Percentiles rank a stretch among this genome's conserved stretches.
phyloP scores from a whole-genome alignment of 2,329 filamentous ascomycete species.

The Paecilomyces sp. region DNA sequence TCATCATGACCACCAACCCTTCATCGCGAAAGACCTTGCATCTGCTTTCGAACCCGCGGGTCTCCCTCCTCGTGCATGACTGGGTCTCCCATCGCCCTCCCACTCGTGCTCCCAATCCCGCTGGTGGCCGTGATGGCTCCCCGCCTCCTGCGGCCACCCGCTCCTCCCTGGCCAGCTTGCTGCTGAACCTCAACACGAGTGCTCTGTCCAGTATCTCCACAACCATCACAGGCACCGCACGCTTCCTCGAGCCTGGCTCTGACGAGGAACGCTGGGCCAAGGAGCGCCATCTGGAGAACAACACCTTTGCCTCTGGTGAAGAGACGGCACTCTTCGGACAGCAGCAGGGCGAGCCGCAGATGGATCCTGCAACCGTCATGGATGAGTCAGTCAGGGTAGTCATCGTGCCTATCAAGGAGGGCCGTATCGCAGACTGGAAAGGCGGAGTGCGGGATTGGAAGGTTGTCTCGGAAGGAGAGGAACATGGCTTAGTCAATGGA shows the following conservation, averaged over 20 bases:
- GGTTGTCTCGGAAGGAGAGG: conserved; percentile 28
- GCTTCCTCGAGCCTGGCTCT: conserved; percentile 63
- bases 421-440: conserved; percentile 90
- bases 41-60: conserved; percentile 73
- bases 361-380: conserved; percentile 50
- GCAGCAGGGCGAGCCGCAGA: conserved; percentile 19
- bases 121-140: conserved; percentile 52
- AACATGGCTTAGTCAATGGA: conserved; percentile 22
- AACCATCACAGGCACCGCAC: conserved; percentile 84
- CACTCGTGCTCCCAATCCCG: conserved; percentile 52
- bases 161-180: conserved; percentile 71
- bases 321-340: conserved; percentile 39
- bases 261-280: conserved; percentile 82
- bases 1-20: conserved; percentile 87
- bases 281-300: conserved; percentile 79
- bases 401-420: conserved; percentile 74
- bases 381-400: conserved; percentile 77
- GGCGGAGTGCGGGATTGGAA: conserved; percentile 80
- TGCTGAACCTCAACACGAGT: conserved; percentile 86
- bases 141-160: conserved; percentile 55
- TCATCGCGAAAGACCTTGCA: conserved; percentile 67
- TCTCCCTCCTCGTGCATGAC: conserved; percentile 94
- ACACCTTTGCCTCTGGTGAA: conserved; percentile 66
- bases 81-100: conserved; percentile 93
- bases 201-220: conserved; percentile 83